A percentile compares a stretch with the other conserved stretches of the same genome.
Conservation (phyloP, 2,329 filamentous ascomycete species). For the Claviceps pazoutovae region DNA sequence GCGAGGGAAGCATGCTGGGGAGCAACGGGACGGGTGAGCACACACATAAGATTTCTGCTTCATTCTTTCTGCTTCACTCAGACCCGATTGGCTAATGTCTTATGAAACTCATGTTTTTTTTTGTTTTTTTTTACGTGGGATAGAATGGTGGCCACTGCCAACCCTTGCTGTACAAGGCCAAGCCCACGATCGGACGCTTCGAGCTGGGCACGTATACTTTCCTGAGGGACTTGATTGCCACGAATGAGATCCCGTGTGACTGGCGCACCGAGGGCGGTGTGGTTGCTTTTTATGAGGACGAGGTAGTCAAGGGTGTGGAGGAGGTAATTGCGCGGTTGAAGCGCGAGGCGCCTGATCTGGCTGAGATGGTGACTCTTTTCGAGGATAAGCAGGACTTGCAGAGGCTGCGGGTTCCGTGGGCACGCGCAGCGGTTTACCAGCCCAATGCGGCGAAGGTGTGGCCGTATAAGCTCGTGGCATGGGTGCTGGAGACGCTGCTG, state of each 20-base stretch:
- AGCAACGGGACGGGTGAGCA: conserved; percentile 62
- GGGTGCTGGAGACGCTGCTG: conserved; percentile 49
- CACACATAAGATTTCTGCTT: not conserved
- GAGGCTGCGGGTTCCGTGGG: conserved; percentile 39
- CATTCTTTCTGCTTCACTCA: too few species aligned
- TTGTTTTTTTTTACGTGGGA: not conserved
- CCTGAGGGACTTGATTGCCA: conserved; percentile 41
- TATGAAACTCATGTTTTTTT: not conserved
- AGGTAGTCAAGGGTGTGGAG: conserved; percentile 38
- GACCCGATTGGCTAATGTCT: too few species aligned
- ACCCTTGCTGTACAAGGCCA: conserved; percentile 48
- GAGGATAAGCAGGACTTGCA: conserved; percentile 26
- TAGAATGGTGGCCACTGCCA: conserved; percentile 67
- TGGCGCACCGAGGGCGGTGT: conserved; percentile 51
- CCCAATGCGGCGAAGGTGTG: conserved; percentile 54
- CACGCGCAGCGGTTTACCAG: conserved; percentile 51
- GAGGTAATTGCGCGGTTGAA: conserved; percentile 36
- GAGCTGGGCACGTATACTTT: conserved; percentile 55
- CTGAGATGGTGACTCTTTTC: conserved; percentile 29
- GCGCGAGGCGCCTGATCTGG: conserved; percentile 40
- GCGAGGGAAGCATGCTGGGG: conserved; percentile 71
- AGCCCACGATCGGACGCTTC: conserved; percentile 52
- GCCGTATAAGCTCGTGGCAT: conserved; percentile 74
- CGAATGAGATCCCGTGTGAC: conserved; percentile 51
- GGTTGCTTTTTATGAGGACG: conserved; percentile 45